Evolutionary conservation across 1,284 basidiomycete genomes (phyloP).

Genomic region (Malassezia slooffiae): DNA sequence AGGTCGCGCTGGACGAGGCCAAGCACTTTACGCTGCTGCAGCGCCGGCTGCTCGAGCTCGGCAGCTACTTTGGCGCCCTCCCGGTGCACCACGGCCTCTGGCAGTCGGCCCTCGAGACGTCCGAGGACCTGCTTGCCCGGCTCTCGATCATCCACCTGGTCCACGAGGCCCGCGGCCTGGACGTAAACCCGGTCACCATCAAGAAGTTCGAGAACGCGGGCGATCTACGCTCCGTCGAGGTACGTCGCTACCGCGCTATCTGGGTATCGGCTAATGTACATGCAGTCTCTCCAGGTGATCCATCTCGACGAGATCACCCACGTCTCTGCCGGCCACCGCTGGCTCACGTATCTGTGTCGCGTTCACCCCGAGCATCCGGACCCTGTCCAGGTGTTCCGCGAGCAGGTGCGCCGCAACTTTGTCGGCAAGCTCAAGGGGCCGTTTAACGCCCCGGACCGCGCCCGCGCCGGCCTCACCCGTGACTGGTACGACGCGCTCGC

Average conservation of each 20-base stretch:
- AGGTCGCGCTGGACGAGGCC: conserved; percentile 63
- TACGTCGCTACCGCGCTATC: neutral
- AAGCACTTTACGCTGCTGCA: conserved; percentile 54
- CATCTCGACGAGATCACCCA: conserved; percentile 68
- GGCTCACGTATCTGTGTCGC: conserved; percentile 67
- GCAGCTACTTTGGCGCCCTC: conserved; percentile 60
- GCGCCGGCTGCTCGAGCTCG: conserved; percentile 52
- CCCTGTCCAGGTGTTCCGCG: conserved; percentile 62
- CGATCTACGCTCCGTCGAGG: conserved; percentile 59
- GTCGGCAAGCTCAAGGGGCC: conserved; percentile 70
- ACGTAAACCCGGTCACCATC: conserved; percentile 68
- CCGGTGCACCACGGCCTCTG: conserved; percentile 54
- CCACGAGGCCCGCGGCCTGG: conserved; percentile 74
- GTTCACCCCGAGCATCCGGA: conserved; percentile 55
- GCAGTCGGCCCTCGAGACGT: conserved; percentile 67
- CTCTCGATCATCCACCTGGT: conserved; percentile 81
- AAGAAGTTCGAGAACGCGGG: conserved; percentile 61
- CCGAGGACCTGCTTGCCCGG: conserved; percentile 60
- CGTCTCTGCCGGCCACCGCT: conserved; percentile 66
- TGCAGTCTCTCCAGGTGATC: conserved; percentile 19
- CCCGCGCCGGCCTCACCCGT: conserved; percentile 53
- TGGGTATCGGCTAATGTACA: neutral
- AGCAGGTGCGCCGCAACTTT: conserved; percentile 65
- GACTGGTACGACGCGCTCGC: conserved; percentile 52
- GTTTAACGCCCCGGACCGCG: conserved; percentile 66